Evolutionary conservation across 805 yeast genomes (phyloP).

Genomic region (Kodamaea lidongshanica): DNA sequence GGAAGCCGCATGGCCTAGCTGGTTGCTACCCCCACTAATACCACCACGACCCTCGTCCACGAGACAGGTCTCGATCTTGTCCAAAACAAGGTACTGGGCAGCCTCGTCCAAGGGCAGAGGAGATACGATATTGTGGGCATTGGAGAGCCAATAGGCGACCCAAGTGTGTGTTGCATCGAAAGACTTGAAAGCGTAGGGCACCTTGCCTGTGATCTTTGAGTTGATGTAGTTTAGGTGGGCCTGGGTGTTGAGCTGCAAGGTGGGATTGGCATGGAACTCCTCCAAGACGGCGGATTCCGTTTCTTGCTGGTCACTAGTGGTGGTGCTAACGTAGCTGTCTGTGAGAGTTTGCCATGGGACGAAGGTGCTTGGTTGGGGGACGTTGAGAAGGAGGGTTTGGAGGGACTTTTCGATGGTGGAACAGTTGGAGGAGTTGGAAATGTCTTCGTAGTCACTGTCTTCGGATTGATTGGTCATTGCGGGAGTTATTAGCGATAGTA

Average conservation of each 20-base stretch:
- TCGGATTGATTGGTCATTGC: slow-evolving; percentile 1
- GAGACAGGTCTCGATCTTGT: slow-evolving; percentile 22
- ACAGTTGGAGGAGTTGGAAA: too few species aligned
- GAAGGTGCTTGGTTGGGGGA: slow-evolving; percentile 5
- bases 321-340: slow-evolving; percentile 10
- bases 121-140: slow-evolving; percentile 27
- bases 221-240: slow-evolving; percentile 42
- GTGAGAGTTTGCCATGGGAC: slow-evolving; percentile 6
- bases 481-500: too few species aligned
- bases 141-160: slow-evolving; percentile 80
- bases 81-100: slow-evolving; percentile 15
- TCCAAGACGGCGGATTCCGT: slow-evolving; percentile 10
- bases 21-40: slow-evolving; percentile 80
- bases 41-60: slow-evolving; percentile 43
- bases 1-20: slow-evolving; percentile 78
- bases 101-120: slow-evolving; percentile 24
- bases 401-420: slow-evolving; percentile 1
- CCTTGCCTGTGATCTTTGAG: slow-evolving; percentile 32
- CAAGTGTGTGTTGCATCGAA: slow-evolving; percentile 91
- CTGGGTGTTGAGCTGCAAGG: slow-evolving; percentile 10
- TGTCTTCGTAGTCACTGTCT: slow-evolving; percentile 17
- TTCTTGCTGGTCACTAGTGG: slow-evolving; percentile 9
- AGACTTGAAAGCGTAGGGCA: slow-evolving; percentile 47
- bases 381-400: slow-evolving; percentile 2
- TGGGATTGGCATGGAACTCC: slow-evolving; percentile 4